Conservation (phyloP, 495 filamentous ascomycete genomes). For the Neurospora sp. region DNA sequence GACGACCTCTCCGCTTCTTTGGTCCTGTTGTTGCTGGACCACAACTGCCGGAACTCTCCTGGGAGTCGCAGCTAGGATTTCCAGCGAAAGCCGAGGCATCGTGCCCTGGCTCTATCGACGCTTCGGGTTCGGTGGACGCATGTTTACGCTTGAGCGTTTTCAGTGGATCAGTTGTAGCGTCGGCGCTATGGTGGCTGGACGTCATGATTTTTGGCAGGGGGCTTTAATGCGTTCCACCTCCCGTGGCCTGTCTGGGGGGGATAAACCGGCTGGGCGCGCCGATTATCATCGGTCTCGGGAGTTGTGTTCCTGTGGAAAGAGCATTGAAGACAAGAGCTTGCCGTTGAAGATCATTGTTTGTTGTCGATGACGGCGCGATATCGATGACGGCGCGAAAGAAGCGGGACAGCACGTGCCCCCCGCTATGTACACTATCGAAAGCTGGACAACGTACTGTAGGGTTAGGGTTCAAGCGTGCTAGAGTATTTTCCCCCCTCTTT, state of each 20-base stretch:
- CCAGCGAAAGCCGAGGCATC: not conserved
- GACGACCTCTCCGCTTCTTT: not conserved
- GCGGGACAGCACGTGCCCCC: constrained; percentile 29
- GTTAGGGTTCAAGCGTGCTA: not conserved
- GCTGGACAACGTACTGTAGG: not conserved
- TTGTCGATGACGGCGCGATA: constrained; percentile 21
- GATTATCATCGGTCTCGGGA: not conserved
- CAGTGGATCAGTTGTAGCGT: not conserved
- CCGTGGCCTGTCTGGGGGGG: not conserved
- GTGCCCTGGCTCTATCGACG: not conserved
- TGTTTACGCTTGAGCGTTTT: constrained; percentile 6
- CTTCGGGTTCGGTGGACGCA: not conserved
- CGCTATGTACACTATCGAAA: too few relatives aligned
- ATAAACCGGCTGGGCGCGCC: not conserved
- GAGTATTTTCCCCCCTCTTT: not conserved
- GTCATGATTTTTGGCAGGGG: not conserved
- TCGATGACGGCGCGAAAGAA: constrained; percentile 23
- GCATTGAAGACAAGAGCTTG: not conserved
- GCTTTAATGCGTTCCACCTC: not conserved
- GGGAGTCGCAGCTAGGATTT: not conserved
- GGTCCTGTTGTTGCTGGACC: not conserved
- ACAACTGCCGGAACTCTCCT: not conserved
- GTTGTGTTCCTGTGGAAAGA: not conserved
- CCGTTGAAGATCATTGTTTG: not conserved
- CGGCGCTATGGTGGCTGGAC: not conserved